Evolutionary conservation across 306 rosid species (phyloP).

Genomic region (Biancaea sappan): DNA sequence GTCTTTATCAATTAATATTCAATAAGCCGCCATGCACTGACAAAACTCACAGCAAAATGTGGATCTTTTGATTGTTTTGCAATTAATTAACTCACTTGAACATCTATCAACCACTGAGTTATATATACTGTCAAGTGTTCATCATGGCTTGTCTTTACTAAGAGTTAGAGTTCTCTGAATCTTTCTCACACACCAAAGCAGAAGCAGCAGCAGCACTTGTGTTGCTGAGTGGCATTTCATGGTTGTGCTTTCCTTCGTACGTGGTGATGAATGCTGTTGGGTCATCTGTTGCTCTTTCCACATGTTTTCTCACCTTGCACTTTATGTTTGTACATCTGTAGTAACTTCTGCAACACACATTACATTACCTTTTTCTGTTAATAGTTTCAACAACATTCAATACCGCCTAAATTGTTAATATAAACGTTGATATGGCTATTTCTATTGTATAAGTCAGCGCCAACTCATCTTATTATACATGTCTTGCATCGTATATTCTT

Average conservation of each 20-base stretch:
- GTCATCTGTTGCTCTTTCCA: conserved; percentile 62
- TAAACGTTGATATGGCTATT: too few relatives aligned
- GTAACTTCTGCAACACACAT: conserved; percentile 53
- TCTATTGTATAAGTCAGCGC: too few relatives aligned
- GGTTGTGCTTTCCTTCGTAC: conserved; percentile 70
- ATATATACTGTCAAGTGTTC: not conserved
- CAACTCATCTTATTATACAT: too few relatives aligned
- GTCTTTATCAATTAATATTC: conserved; percentile 25
- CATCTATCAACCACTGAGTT: not conserved
- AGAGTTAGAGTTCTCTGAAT: conserved; percentile 26
- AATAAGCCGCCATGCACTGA: not conserved
- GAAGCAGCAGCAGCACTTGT: too few relatives aligned
- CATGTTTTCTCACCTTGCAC: conserved; percentile 65
- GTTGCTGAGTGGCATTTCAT: conserved; percentile 50
- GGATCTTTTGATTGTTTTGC: not conserved
- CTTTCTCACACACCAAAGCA: too few relatives aligned
- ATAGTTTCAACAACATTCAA: too few relatives aligned
- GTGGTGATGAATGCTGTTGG: conserved; percentile 58
- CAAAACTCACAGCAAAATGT: not conserved
- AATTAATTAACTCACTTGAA: not conserved
- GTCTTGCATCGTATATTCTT: too few relatives aligned
- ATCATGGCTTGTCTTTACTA: conserved; percentile 27
- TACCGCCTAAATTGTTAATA: too few relatives aligned
- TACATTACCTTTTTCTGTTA: too few relatives aligned
- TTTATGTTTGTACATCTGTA: conserved; percentile 62